phyloP scores from a whole-genome alignment of 73 alveolate genomes.

The Stentor coeruleus region DNA sequence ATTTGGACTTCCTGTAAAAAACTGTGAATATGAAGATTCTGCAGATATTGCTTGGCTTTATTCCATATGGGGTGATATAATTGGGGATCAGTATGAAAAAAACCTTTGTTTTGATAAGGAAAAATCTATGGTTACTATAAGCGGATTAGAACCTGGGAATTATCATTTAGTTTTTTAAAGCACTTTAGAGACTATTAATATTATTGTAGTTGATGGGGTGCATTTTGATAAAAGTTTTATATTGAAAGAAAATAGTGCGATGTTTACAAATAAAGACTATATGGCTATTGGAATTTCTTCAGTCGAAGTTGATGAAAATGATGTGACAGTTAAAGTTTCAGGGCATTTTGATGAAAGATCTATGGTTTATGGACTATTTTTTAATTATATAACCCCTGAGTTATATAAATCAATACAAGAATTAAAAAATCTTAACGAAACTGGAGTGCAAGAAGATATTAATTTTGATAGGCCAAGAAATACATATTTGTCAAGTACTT shows the following conservation, averaged over 20 bases:
- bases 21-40: not conserved
- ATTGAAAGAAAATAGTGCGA: not conserved
- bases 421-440: not conserved
- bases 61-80: not conserved
- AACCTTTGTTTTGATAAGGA: not conserved
- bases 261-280: not conserved
- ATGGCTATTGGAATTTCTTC: not conserved
- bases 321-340: not conserved
- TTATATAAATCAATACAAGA: not conserved
- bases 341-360: conserved; percentile 9
- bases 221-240: not conserved
- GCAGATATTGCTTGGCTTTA: not conserved
- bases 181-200: no score
- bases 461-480: not conserved
- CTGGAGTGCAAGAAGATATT: not conserved
- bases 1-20: not conserved
- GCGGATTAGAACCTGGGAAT: not conserved
- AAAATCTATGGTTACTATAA: not conserved
- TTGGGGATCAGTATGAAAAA: not conserved
- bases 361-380: not conserved
- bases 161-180: no score
- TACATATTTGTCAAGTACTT: conserved; percentile 27
- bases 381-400: not conserved
- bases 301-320: not conserved
- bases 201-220: not conserved